Evolutionary conservation across 2,329 filamentous ascomycete genomes (phyloP).

Genomic region (Claviceps paspali): DNA sequence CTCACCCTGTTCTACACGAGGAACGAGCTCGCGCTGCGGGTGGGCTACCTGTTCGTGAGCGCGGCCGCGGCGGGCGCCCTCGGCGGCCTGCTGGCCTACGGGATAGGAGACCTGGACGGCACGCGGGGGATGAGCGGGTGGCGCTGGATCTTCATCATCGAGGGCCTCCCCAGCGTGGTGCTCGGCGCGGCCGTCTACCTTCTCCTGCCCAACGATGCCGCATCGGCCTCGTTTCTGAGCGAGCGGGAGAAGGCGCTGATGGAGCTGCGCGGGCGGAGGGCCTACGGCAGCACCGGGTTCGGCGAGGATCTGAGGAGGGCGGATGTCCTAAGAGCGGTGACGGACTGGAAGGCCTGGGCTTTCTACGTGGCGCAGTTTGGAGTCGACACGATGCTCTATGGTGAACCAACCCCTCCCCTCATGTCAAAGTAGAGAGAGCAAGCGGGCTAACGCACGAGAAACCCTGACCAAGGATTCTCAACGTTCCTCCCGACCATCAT

Average conservation of each 20-base stretch:
- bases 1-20: conserved; percentile 66
- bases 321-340: conserved; percentile 52
- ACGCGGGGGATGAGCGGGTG: conserved; percentile 45
- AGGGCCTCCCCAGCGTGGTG: conserved; percentile 27
- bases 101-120: conserved; percentile 59
- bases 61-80: conserved; percentile 57
- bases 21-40: conserved; percentile 53
- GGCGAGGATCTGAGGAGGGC: conserved; percentile 32
- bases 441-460: too few relatives aligned
- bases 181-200: conserved; percentile 21
- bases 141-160: conserved; percentile 54
- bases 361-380: conserved; percentile 60
- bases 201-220: conserved; percentile 20
- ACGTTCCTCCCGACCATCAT: conserved; percentile 73
- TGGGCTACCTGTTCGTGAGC: conserved; percentile 58
- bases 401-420: too few relatives aligned
- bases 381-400: conserved; percentile 60
- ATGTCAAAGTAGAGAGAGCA: too few relatives aligned
- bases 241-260: conserved; percentile 51
- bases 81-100: conserved; percentile 59
- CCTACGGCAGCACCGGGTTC: conserved; percentile 33
- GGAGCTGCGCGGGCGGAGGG: conserved; percentile 19
- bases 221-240: conserved; percentile 45
- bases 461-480: conserved; percentile 59
- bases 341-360: conserved; percentile 62